Percentiles rank a stretch among this genome's conserved stretches.
These are phyloP conservation scores for Cordyceps cicadae DNA, from an alignment of 2,329 filamentous ascomycete species.

Conservation along the genomic window DNA sequence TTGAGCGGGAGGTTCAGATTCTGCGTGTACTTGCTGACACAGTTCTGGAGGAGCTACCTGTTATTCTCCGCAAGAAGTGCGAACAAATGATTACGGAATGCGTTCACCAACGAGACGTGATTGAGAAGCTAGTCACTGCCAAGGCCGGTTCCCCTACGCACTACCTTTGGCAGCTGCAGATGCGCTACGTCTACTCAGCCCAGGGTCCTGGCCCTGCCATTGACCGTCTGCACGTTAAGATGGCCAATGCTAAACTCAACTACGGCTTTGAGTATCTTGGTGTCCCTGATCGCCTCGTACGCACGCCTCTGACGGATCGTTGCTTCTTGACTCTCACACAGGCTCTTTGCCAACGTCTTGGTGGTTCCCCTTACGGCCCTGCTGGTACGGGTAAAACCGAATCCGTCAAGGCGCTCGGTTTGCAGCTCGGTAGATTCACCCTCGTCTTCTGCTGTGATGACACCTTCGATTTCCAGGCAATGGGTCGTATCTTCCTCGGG, in stretches of 20 bases:
- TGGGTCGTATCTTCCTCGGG: conserved; percentile 98
- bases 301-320: conserved; percentile 92
- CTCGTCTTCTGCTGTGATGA: conserved; percentile 99
- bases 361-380: conserved; percentile 93
- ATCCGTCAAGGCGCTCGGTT: conserved; percentile 93
- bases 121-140: conserved; percentile 72
- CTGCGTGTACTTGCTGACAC: conserved; percentile 79
- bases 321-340: conserved; percentile 98
- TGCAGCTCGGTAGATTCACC: conserved; percentile 94
- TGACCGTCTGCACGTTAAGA: conserved; percentile 79
- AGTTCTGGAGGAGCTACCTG: conserved; percentile 80
- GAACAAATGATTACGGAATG: conserved; percentile 98
- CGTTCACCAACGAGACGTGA: conserved; percentile 91
- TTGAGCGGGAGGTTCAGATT: conserved; percentile 75
- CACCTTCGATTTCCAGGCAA: conserved; percentile 98
- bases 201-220: conserved; percentile 80
- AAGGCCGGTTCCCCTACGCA: conserved; percentile 70
- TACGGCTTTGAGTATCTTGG: conserved; percentile 98
- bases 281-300: conserved; percentile 89
- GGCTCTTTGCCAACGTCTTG: conserved; percentile 86
- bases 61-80: conserved; percentile 88
- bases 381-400: conserved; percentile 98
- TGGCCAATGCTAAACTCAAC: conserved; percentile 91
- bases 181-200: conserved; percentile 86
- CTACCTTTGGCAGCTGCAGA: conserved; percentile 89